A percentile compares a stretch with the other conserved stretches of the same genome.
Evolutionary conservation across 257 asterid species (phyloP).

Genomic region (Schizonepeta tenuifolia): DNA sequence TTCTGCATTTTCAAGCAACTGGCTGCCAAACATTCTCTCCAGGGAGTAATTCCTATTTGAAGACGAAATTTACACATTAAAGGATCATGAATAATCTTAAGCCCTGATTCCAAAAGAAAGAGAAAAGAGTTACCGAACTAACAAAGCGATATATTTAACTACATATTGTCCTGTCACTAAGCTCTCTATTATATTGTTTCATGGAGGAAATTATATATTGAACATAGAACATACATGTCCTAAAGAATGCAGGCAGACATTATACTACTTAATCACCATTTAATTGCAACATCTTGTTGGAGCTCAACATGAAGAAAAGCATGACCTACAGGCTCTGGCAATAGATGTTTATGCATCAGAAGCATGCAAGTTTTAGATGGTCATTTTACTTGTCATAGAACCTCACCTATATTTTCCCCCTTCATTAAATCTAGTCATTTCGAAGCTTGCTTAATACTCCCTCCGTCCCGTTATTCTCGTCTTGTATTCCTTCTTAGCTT

Average conservation of each 20-base stretch:
- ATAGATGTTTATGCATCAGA: background rate
- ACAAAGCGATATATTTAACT: background rate
- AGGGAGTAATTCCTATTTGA: constrained; percentile 62
- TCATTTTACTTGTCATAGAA: background rate
- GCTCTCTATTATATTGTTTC: constrained; percentile 13
- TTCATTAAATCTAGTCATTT: background rate
- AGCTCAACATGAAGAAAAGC: constrained; percentile 1
- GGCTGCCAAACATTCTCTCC: constrained; percentile 78
- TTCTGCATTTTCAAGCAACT: constrained; percentile 78
- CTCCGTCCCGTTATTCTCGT: too few relatives aligned
- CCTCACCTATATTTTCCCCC: background rate
- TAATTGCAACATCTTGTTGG: constrained; percentile 4
- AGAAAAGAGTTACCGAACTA: background rate
- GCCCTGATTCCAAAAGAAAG: constrained; percentile 8
- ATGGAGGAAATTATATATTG: constrained; percentile 17
- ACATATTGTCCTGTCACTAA: background rate
- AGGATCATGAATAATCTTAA: constrained; percentile 20
- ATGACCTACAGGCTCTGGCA: background rate
- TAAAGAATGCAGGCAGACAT: background rate
- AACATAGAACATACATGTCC: constrained; percentile 13
- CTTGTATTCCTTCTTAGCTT: too few relatives aligned
- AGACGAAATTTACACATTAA: constrained; percentile 20
- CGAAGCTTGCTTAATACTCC: background rate
- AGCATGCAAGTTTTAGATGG: background rate
- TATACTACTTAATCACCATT: background rate